Evolutionary conservation across 1,284 basidiomycete genomes (phyloP), one percentile per base, ranked within the genome.

Genomic region (Inonotus hispidus): DNA sequence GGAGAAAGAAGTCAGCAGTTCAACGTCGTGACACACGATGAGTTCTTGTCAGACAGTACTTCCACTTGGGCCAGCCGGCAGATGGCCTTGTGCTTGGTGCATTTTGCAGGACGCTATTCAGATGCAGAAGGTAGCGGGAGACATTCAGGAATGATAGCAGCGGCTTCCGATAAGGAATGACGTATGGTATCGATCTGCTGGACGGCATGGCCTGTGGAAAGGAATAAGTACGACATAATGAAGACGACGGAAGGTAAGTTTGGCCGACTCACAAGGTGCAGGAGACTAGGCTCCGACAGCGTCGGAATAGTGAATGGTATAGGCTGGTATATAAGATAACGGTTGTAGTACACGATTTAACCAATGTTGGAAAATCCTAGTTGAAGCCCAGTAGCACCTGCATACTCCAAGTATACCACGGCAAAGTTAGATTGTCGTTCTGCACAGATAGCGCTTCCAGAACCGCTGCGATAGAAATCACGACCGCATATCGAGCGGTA

Each of bases 361-460:
- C 21, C 25, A 49, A 49, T 8, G 8, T 49, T 27, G 25, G 21
- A 49, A 19, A 21, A 14, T 29, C 25, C 25, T 58, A 50, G 62
- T 71, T 72, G 63, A 80, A 74, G 68, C 75, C 76, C 55, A 75
- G 78, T 49, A 88, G 72, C 49, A 83, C 84, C 50, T 89, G 73
- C 78, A 88, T 79, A 71, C 85, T 86, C 92, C 93, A 96, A 76
- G 92, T 86, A 71, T 90, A 95, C 73, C 95, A 75, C 23, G 93
- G 93, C 63, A 96, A 75, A 37, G 92, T 92, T 66, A 98, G 78
- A 72, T 98, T 98, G 74, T 98, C 95, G 73, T 98, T 97, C 74
- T 98, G 95, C 69, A 88, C 87, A 21, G 90, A 92, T 60, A 94
- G 75, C 16, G 92, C 95, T 74, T 98, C 95, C 66, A 97, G 79